Base-by-base conservation (phyloP, 495 filamentous ascomycete species). In the Cladorrhinum samala region DNA sequence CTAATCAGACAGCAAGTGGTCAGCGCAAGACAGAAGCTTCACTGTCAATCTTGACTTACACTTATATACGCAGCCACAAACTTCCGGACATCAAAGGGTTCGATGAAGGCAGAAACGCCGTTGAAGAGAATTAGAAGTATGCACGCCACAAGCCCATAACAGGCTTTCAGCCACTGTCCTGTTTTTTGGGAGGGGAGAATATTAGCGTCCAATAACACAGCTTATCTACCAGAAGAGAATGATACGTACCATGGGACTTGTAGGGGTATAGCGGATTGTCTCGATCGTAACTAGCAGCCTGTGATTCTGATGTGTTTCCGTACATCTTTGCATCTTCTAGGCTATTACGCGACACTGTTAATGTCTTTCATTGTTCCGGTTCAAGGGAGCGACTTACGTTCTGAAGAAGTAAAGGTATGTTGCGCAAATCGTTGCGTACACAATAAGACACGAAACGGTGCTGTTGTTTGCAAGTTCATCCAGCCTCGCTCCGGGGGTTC, bases 51-150 rank as follows among this genome's bases (percentile, higher is more conserved):
- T n/a, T 3, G 3, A 58, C 73, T 66, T 63, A 77, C 74, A 21
- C 73, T 72, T 39, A 78, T 72, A 51, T 78, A 78, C 6, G 69
- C 71, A 14, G 72, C 68, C 16, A 77, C 57, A 53, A 77, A 78
- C 50, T 68, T 67, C 3, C 59, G 55, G 6, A 54, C 44, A 39
- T 61, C 64, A 48, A 75, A 72, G 0, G 71, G 74, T 41, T 58
- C 52, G 3, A 74, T 53, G 45, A 77, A 72, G 2, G 72, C 63
- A 0, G 50, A 55, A 24, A 72, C 66, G 1, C 73, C 74, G 52
- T 77, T 78, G 60, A 78, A 78, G 8, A 76, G 37, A 5, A 73
- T 62, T 0, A 78, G 54, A 3, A 76, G 46, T 11, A 64, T 58
- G 48, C 74, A 73, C 20, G 68, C 68, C 7, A 68, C 46, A n/a